phyloP scores from a whole-genome alignment of 176 grass and related monocot species.

The maize (Zea mays) region DNA sequence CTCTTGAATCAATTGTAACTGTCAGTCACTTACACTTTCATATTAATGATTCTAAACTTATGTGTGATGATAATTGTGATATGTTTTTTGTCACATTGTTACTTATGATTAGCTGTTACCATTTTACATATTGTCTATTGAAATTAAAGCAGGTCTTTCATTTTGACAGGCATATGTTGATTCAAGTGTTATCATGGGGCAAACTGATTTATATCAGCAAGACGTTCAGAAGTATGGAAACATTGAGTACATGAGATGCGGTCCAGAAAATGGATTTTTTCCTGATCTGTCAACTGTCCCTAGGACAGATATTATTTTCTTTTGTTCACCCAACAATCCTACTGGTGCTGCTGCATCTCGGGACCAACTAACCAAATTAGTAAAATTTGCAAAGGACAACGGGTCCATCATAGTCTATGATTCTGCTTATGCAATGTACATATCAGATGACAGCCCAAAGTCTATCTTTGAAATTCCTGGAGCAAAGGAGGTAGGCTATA shows the following conservation, averaged over 20 bases:
- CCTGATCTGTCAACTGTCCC: slow-evolving; percentile 76
- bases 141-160: slow-evolving; percentile 11
- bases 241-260: slow-evolving; percentile 93
- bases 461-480: slow-evolving; percentile 97
- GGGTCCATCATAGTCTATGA: slow-evolving; percentile 92
- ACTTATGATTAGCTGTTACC: background rate
- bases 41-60: background rate
- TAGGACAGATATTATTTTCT: slow-evolving; percentile 84
- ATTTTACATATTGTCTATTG: background rate
- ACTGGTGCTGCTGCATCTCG: slow-evolving; percentile 78
- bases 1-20: background rate
- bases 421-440: slow-evolving; percentile 99
- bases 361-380: slow-evolving; percentile 72
- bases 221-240: slow-evolving; percentile 80
- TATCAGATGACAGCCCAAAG: slow-evolving; percentile 75
- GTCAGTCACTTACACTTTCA: background rate
- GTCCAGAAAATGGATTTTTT: slow-evolving; percentile 88
- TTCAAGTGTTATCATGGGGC: slow-evolving; percentile 90
- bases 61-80: background rate
- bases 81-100: background rate
- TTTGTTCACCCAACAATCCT: slow-evolving; percentile 96
- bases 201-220: slow-evolving; percentile 76
- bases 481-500: slow-evolving; percentile 73
- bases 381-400: slow-evolving; percentile 86
- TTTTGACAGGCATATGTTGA: slow-evolving; percentile 85